Evolutionary conservation across 805 yeast species (phyloP), one percentile per base, ranked within the genome.

Genomic region (Clavispora phyllophila): DNA sequence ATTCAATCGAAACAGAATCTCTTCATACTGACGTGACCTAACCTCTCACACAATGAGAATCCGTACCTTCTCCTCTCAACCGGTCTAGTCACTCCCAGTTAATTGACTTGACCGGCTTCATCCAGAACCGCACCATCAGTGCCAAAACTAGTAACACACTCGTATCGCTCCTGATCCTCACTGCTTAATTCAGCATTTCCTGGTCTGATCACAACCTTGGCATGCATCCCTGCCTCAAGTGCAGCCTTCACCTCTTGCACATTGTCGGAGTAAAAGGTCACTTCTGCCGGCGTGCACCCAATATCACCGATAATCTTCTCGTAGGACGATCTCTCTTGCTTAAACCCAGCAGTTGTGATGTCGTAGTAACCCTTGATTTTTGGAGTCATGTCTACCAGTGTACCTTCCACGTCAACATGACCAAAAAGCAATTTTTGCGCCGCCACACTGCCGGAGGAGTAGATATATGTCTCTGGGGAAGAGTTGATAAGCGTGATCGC

Each of bases 371-470:
- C 95, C 6, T 66, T 46, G 17, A 90, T 57, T 18, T 60, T 58
- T 1, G 62, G 59, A 34, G 77, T 84, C 54, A 87, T 60, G 59
- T 85, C 86, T 10, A 62, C 45, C 19, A 66, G 57, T 9, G 62
- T 62, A 4, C 65, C 63, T 10, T 39, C 41, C 25, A 48, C 43
- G 40, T 65, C 65, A 9, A 85, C 90, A 57, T 85, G 76, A 0
- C 72, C 73, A 56, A 90, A 87, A 44, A 90, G 63, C 46, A 90
- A 65, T 53, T 82, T 84, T 54, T 90, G 98, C 0, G 97, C 97
- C 45, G 81, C 76, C 19, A 90, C 79, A 34, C 93, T 82, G 0
- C 98, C 98, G 22, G 95, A 85, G 0, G 96, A 88, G 63, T 90
- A 90, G 15, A 90, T 87, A 56, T 73, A 85, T 0, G 87, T 65